Base-by-base conservation (phyloP, 768 basidiomycete species). In the Floccularia luteovirens region DNA sequence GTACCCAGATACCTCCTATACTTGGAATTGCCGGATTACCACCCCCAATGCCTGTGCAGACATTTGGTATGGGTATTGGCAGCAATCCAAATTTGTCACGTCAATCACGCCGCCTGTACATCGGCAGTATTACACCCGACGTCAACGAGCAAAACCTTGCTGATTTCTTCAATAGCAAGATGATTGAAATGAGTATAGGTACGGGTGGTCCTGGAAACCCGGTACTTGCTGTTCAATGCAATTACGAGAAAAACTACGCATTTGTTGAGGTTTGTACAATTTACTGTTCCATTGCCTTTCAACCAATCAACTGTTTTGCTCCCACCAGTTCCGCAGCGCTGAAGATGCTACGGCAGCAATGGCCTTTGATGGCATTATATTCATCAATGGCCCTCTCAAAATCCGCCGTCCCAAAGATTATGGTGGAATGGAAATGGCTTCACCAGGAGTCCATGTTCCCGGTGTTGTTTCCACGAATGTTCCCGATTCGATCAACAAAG, bases 371-470 rank as follows among this genome's bases (percentile, higher is more conserved):
- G 94, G 93, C 38, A 91, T 93, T 43, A 90, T 96, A 51, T 97
- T 93, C 67, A 77, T 91, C 51, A 93, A 89, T 47, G 83, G 82
- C 5, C 88, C 92, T n/a, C 79, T 99, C 56, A 93, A 96, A 70
- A 91, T 99, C 53, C 89, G 93, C 48, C 79, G 94, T 51, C 96
- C 96, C 27, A 97, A 97, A 60, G 96, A 99, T 55, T 99, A 96
- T 53, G 82, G 89, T 41, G 93, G 94, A 27, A 78, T 84, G 32
- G 66, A 71, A 14, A 75, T 84, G 48, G 59, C 71, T 19, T 58
- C 70, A 13, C 74, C 81, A 13, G 76, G 77, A 31, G 71, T 87
- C 49, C 87, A 91, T 55, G 89, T 97, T 40, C 91, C 91, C 23
- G 93, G 93, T 40, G 86, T 92, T 31, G 89, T 96, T n/a, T 92